Base-by-base conservation (phyloP, 768 basidiomycete species). In the Krasilnikovozyma curviuscula region DNA sequence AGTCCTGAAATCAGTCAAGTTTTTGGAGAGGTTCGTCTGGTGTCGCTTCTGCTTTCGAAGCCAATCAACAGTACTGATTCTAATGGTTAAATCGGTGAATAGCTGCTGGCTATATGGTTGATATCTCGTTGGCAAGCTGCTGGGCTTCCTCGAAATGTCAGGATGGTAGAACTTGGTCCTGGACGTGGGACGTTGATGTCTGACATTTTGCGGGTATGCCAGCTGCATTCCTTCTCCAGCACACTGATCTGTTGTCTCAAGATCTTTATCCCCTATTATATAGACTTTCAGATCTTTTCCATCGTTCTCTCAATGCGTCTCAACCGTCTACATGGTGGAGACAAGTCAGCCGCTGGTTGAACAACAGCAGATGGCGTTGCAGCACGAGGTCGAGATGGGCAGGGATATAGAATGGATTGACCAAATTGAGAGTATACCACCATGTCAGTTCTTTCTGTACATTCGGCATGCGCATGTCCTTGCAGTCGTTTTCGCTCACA, bases 1-100 rank as follows among this genome's bases (percentile, higher is more conserved):
- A 86, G 82, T 56, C 93, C 91, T 2, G 93, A 98, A 63, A 95
- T 98, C 45, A 83, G 77, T 57, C 88, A 95, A 62, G 75, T 83
- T 0, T 97, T 97, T 61, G 93, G 93, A 50, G 91, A 98, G 77
- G 91, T 88, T 21, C 12, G 27, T 14, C 6, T 2, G 8, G 8
- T 10, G 29, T 28, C 42, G 5, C 44, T 24, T 37, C 18, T 14
- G 4, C 35, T 18, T 37, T 37, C 10, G 35, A 37, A 4, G 18
- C 18, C 7, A 18, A 37, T 37, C 35, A 37, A 12, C 10, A 23
- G 35, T 23, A 23, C 35, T 37, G 10, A 37, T 10, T 23, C 18
- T 7, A 7, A 19, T 31, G 18, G 30, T 4, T 30, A 31, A 44
- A 16, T 9, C 18, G 30, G n/a, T 28, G 27, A 27, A 21, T 69